Conservation (phyloP, 2,329 filamentous ascomycete species). For the Cytospora schulzeri region DNA sequence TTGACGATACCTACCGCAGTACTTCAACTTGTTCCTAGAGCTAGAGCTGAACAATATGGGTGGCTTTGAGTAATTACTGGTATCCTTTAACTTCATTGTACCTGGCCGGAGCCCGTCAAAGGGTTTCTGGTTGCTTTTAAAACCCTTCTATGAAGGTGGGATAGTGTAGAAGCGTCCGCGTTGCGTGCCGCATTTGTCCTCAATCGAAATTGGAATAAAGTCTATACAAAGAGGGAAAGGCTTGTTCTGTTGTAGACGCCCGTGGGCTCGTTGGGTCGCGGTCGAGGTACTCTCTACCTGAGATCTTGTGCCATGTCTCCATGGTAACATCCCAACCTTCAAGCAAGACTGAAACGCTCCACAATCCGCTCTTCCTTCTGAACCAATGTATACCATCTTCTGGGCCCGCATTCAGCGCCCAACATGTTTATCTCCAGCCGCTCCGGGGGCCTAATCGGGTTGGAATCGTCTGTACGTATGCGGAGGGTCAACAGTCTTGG, state of each 20-base stretch:
- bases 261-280: too few species aligned
- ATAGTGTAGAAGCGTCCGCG: background rate
- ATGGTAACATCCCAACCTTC: too few species aligned
- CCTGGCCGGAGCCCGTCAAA: background rate
- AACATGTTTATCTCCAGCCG: background rate
- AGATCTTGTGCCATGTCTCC: too few species aligned
- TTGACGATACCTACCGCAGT: background rate
- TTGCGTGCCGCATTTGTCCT: too few species aligned
- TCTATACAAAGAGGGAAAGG: background rate
- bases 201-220: too few species aligned
- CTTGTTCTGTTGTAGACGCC: background rate
- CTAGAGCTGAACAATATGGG: constrained; percentile 14
- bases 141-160: too few species aligned
- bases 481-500: too few species aligned
- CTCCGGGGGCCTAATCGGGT: too few species aligned
- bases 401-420: background rate
- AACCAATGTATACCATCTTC: background rate
- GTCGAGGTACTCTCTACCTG: too few species aligned
- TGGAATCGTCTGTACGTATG: too few species aligned
- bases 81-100: too few species aligned
- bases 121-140: background rate
- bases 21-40: constrained; percentile 19
- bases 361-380: background rate
- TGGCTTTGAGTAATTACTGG: background rate
- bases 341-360: too few species aligned